Percentiles rank a stretch among this genome's conserved stretches.
Evolutionary conservation across 192 early-diverging fungal species (phyloP).

Genomic region (Coemansia sp.): DNA sequence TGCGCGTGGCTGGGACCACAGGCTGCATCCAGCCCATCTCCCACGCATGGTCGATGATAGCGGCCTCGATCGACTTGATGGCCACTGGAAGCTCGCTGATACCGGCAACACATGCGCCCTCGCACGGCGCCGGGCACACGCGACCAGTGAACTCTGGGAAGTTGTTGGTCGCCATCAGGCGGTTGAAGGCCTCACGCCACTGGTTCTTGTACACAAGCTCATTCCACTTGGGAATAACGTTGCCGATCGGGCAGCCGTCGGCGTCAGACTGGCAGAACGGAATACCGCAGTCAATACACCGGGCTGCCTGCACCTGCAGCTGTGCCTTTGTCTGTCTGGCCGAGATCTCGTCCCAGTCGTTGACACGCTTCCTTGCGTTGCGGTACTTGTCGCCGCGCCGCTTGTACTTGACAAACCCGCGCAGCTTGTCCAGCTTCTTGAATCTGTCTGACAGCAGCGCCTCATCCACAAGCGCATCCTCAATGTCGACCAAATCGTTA

Average conservation of each 20-base stretch:
- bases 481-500: constrained; percentile 77
- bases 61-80: constrained; percentile 97
- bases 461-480: constrained; percentile 85
- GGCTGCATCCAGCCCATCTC: constrained; percentile 97
- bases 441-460: constrained; percentile 67
- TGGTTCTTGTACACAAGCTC: constrained; percentile 94
- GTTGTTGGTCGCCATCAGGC: constrained; percentile 96
- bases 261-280: constrained; percentile 97
- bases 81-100: constrained; percentile 93
- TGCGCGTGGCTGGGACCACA: constrained; percentile 72
- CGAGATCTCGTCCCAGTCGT: constrained; percentile 96
- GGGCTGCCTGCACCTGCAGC: constrained; percentile 89
- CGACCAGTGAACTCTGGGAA: constrained; percentile 99
- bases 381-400: constrained; percentile 86
- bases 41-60: constrained; percentile 97
- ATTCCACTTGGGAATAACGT: constrained; percentile 99
- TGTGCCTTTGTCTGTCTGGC: constrained; percentile 76
- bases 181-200: constrained; percentile 93
- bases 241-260: constrained; percentile 96
- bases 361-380: constrained; percentile 72
- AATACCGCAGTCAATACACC: constrained; percentile 98
- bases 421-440: constrained; percentile 86
- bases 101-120: constrained; percentile 93
- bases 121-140: constrained; percentile 97
- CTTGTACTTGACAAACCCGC: constrained; percentile 94